Base-by-base conservation (phyloP, 2,329 filamentous ascomycete species). In the Diplodia corticola region DNA sequence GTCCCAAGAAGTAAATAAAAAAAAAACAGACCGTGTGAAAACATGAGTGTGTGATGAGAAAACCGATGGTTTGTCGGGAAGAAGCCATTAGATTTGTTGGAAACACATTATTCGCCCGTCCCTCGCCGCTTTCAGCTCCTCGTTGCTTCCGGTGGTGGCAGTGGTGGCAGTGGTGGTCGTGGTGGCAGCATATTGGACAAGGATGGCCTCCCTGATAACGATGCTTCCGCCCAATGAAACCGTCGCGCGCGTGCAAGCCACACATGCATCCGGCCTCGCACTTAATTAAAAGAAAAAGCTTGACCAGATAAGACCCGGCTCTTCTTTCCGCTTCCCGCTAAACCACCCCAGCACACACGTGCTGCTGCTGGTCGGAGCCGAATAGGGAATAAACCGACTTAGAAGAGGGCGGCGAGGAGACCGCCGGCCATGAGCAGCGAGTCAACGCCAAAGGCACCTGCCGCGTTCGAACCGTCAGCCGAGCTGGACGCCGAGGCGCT, bases 371-470 rank as follows among this genome's bases (percentile, higher is more conserved):
- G n/a, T n/a, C n/a, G n/a, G n/a, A n/a, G n/a, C n/a, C n/a, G n/a
- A n/a, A n/a, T n/a, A n/a, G n/a, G n/a, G n/a, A n/a, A n/a, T n/a
- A n/a, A n/a, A n/a, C n/a, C n/a, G n/a, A n/a, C 55, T 48, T 60
- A 61, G 57, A 61, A 49, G 44, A 61, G 57, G 5, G 57, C 57
- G 44, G 57, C 57, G n/a, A 61, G 40, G 37, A 61, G 40, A 49
- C 57, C 57, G 15, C 26, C 57, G 17, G 26, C 57, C 57, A 61
- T 33, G 57, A 61, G 57, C 24, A 61, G 57, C 28, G 17, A 17
- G 57, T 61, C 57, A 44, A 61, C 17, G n/a, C 57, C 57, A n/a
- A 49, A 24, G 7, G n/a, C 26, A 30, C 26, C 26, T 44, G 40
- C 57, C 12, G 57, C 57, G 44, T 44, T 44, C 44, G 15, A 6